Evolutionary conservation across 108 stramenopile genomes (phyloP).

Genomic region (Cyclotella atomus): DNA sequence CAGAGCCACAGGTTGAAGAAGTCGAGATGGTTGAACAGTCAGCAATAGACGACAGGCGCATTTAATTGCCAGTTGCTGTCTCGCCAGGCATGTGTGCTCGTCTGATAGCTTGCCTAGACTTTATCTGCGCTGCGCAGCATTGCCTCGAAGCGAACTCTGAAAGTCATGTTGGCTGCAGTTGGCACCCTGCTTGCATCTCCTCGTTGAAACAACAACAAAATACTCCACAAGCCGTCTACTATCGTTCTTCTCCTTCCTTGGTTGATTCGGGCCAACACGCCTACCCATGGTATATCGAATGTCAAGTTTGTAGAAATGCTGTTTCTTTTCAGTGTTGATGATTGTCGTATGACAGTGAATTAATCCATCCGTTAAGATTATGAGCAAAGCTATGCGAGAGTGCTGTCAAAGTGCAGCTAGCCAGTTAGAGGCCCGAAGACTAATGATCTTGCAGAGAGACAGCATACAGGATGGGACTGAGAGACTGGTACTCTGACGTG

Average conservation of each 20-base stretch:
- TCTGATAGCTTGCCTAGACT: background rate
- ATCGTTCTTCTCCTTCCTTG: background rate
- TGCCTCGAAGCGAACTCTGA: background rate
- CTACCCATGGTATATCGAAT: background rate
- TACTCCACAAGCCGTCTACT: slow-evolving; percentile 80
- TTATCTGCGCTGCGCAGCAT: background rate
- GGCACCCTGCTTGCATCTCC: background rate
- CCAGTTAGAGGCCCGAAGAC: no score
- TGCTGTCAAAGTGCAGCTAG: no score
- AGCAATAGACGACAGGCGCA: slow-evolving; percentile 1
- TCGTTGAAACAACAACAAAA: slow-evolving; percentile 72
- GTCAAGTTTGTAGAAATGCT: background rate
- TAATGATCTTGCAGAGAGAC: no score
- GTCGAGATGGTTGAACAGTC: background rate
- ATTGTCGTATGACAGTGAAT: no score
- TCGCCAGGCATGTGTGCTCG: slow-evolving; percentile 10
- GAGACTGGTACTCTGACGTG: background rate
- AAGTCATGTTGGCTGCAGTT: background rate
- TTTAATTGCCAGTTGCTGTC: background rate
- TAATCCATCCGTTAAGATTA: background rate
- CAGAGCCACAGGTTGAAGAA: background rate
- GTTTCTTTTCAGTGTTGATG: no score
- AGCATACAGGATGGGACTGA: background rate
- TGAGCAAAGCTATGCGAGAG: background rate
- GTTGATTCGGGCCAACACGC: background rate